Percentiles rank a stretch among this genome's conserved stretches.
Evolutionary conservation across 2,329 filamentous ascomycete genomes (phyloP).

Genomic region (Pseudopyricularia cyperi): DNA sequence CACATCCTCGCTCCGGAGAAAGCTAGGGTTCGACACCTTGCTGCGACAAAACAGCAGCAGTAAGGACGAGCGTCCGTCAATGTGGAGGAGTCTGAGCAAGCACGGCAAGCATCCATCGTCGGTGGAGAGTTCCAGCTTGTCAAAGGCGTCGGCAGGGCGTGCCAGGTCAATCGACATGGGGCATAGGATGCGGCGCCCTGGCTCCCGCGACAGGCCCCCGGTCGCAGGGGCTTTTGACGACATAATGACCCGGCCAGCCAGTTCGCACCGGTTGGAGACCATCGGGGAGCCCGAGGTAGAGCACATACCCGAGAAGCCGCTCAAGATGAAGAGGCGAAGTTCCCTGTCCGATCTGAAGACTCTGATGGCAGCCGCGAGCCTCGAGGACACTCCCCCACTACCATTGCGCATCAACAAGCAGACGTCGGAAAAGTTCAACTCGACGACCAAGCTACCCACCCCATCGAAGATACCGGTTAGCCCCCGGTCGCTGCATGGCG

Average conservation of each 20-base stretch:
- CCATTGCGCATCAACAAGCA: constrained; percentile 39
- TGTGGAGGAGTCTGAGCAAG: constrained; percentile 85
- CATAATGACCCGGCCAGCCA: constrained; percentile 12
- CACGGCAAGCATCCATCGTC: constrained; percentile 46
- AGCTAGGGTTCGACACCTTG: constrained; percentile 68
- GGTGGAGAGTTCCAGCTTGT: constrained; percentile 49
- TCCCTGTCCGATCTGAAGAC: constrained; percentile 71
- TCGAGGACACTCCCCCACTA: constrained; percentile 30
- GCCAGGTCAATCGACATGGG: constrained; percentile 65
- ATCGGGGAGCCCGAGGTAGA: constrained; percentile 42
- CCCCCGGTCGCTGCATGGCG: constrained; percentile 19
- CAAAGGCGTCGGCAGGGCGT: constrained; percentile 52
- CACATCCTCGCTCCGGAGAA: constrained; percentile 69
- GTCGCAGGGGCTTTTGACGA: constrained; percentile 52
- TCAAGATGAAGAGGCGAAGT: constrained; percentile 73
- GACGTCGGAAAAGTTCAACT: constrained; percentile 44
- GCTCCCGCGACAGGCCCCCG: constrained; percentile 46
- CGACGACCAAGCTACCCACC: constrained; percentile 28
- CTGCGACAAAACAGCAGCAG: constrained; percentile 65
- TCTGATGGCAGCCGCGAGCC: constrained; percentile 48
- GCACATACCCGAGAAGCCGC: constrained; percentile 20
- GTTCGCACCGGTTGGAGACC: constrained; percentile 36
- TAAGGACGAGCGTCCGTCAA: constrained; percentile 54
- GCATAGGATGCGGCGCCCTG: constrained; percentile 36
- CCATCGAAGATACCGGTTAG: constrained; percentile 41